Evolutionary conservation across 495 filamentous ascomycete species (phyloP), one percentile per base, ranked within the genome.

Genomic region (Hypomontagnella submonticulosa): DNA sequence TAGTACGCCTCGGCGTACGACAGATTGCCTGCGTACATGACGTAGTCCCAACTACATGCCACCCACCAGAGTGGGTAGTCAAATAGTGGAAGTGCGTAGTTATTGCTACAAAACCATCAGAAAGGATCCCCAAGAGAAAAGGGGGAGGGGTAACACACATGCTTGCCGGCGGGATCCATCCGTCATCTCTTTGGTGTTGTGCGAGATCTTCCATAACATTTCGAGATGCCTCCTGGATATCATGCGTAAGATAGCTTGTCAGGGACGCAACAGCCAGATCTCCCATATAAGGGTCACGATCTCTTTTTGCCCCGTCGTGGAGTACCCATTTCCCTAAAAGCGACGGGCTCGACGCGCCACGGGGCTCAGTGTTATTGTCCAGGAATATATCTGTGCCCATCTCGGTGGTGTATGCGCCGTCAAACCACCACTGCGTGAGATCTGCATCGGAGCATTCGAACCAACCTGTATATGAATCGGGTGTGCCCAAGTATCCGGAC

Each of bases 21-120:
- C 6, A 66, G 63, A 54, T 81, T 76, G 16, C 78, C 78, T 0
- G 79, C 80, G 49, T 83, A 81, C 63, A 81, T 69, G 33, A 79
- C 75, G 13, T 78, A 68, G 61, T 83, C 79, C 47, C 73, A 77
- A 43, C 70, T 76, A 33, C 73, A 75, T 8, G 73, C 69, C 2
- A 83, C 74, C 79, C 80, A 83, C 71, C 76, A 81, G 4, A 83
- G 63, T 2, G 80, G 79, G 50, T 83, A 83, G 49, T 83, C 80
- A 41, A 79, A 78, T 0, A 83, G 71, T 5, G 71, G 62, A 4
- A 83, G 75, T 0, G 69, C 76, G 55, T 83, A 83, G 38, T 76
- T 71, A 23, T 79, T 79, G 30, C 76, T 77, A 40, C 12, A 12
- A n/a, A 20, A 61, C 19, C 51, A 40, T 56, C 30, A 38, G n/a